Evolutionary conservation across 768 basidiomycete genomes (phyloP), one percentile per base, ranked within the genome.

Genomic region (Floccularia luteovirens): DNA sequence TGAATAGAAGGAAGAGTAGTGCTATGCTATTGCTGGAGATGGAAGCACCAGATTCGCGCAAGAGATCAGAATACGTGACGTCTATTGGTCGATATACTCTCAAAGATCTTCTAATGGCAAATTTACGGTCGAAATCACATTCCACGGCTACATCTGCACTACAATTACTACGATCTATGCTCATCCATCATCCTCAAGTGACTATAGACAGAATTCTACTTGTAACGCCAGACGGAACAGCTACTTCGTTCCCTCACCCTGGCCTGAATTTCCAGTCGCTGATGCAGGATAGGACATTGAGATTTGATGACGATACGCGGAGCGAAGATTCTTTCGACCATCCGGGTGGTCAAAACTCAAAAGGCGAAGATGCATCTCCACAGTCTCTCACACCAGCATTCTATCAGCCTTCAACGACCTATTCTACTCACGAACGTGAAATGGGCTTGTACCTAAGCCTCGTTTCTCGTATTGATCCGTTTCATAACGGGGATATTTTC

Each of bases 1-100:
- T 69, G 22, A 66, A 72, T 39, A 66, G 77, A 33, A 72, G 86
- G 42, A 89, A 89, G 59, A 93, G 90, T 48, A 90, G 84, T 36
- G 91, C 90, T 1, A 90, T 94, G 86, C 65, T 75, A n/a, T 64
- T 91, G n/a, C 63, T 96, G 38, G 86, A 91, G 55, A 78, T 87
- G 70, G 82, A 90, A 55, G 81, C 80, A 1, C 83, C 86, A 1
- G 77, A 77, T 11, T 77, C 85, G 12, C 69, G 76, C 41, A 75
- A 72, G 43, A 78, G 69, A 38, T 79, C 87, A 1, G 81, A 79
- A 47, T 96, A 96, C 61, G 87, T 90, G 57, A 90, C 83, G 1
- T 80, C 89, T 0, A 77, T 86, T 61, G 88, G 84, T 10, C 77
- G 91, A 13, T 97, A 91, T 65, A 93, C 90, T 3, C 69, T 97